Base-by-base conservation (phyloP, 2,329 filamentous ascomycete species). In the Fusarium sp. region DNA sequence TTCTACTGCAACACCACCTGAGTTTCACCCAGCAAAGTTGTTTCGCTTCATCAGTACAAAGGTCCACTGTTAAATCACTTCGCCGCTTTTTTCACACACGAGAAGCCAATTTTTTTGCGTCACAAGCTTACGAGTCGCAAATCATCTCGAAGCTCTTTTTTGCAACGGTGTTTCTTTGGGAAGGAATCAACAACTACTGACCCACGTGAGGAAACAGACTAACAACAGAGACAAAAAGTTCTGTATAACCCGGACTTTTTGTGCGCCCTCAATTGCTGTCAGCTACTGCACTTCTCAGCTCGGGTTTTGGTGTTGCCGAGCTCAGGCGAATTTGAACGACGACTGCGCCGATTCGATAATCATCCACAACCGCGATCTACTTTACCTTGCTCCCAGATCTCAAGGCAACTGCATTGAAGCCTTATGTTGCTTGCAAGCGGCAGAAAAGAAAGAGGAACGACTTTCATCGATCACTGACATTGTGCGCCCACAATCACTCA, bases 101-200 rank as follows among this genome's bases (percentile, higher is more conserved):
- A 65, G 46, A 59, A 62, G 59, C 47, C 58, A 57, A 42, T 63
- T 71, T 64, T 64, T 37, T 69, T 69, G 68, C 69, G 68, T 66
- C 68, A 71, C 69, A 42, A 68, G 68, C 68, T 71, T 71, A 71
- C 68, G 59, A 71, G 68, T 68, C 68, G 68, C 68, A 57, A 68
- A 65, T 40, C 56, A 45, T 55, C 42, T 54, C 21, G 45, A 54
- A 50, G 54, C 54, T 68, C 48, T 47, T 51, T 45, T 68, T 64
- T 46, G 34, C 51, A 55, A 69, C 68, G 20, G 49, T 47, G 40
- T 59, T 65, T 51, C 46, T 55, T 37, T 59, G 51, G 37, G 30
- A 48, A 49, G 40, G 48, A 53, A 57, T 54, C 40, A 32, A 42
- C 37, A 63, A 43, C n/a, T 27, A 46, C 34, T 68, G 47, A 71